Evolutionary conservation across 2,329 filamentous ascomycete genomes (phyloP), one percentile per base, ranked within the genome.

Genomic region (Calonectria hongkongensis): DNA sequence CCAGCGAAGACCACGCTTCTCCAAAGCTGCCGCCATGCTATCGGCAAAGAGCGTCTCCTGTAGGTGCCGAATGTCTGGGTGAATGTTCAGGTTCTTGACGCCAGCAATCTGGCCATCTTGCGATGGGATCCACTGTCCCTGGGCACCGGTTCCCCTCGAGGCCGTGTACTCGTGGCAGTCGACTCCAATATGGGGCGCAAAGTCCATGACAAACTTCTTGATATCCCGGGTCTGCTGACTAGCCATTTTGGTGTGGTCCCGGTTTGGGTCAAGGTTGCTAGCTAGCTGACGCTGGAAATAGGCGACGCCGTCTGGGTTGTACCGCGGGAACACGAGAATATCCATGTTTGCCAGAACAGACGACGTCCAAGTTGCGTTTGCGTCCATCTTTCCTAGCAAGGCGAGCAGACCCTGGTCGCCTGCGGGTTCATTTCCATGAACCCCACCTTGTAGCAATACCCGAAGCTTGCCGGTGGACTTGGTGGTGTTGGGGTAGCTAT

Each of bases 41-140:
- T 66, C 0, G 73, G 78, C 10, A 74, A 36, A 81, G 78, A 3
- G 72, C 48, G 6, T 76, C 71, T 12, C 79, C 74, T 0, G 77
- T 66, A 78, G 74, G 5, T 80, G 74, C 1, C 79, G 76, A 18
- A 81, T 81, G 2, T 80, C 75, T 15, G 74, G 73, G 66, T 81
- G 80, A 3, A 79, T 81, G 16, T 81, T 81, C 8, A 80, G 41
- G 25, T 81, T 81, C 68, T 80, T 81, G 72, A 81, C 79, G 0
- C 76, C 71, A 0, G 79, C 78, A 7, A 81, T 76, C 16, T 81
- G 78, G 2, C 79, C 78, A 25, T 81, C 80, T 0, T 78, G 64
- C 0, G 79, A 78, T 27, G 79, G 79, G 1, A 64, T 71, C 77
- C 75, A 79, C 36, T 78, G 76, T 2, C 76, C 68, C 6, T 79